Base-by-base conservation (phyloP, 495 filamentous ascomycete species). In the Zalerion maritima region DNA sequence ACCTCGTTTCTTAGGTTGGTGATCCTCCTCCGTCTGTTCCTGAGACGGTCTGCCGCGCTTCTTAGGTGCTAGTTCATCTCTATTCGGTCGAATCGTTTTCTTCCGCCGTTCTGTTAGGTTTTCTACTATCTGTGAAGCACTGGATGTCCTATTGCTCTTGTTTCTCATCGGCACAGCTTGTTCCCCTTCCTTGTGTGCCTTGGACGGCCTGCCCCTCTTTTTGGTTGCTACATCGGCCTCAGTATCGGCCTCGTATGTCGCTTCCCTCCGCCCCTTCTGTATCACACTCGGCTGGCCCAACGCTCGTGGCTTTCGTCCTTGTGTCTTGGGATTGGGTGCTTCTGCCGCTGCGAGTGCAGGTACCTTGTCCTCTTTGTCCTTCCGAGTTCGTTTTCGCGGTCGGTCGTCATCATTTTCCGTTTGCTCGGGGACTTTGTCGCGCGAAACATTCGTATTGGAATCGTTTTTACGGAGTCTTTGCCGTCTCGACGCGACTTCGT, bases 401-500 rank as follows among this genome's bases (percentile, higher is more conserved):
- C 6, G 21, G 10, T 23, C 29, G 9, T 15, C 26, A n/a, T 35
- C 20, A 12, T 34, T 16, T 7, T 11, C 31, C 9, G 28, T 33
- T 11, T 12, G 11, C 9, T 21, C 32, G n/a, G n/a, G n/a, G n/a
- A n/a, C n/a, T n/a, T n/a, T n/a, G n/a, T n/a, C n/a, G n/a, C n/a
- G n/a, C n/a, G n/a, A n/a, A n/a, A n/a, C n/a, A n/a, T n/a, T n/a
- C n/a, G n/a, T n/a, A n/a, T n/a, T n/a, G n/a, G n/a, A n/a, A n/a
- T n/a, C n/a, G n/a, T n/a, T n/a, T n/a, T n/a, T n/a, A n/a, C n/a
- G n/a, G n/a, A n/a, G n/a, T n/a, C n/a, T n/a, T n/a, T n/a, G n/a
- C n/a, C n/a, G n/a, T n/a, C n/a, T 36, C 7, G 54, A 54, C 54
- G 52, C 55, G 58, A 40, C 45, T 11, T 32, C 45, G 12, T 37